Percentiles rank a stretch among this genome's conserved stretches.
phyloP scores from a whole-genome alignment of 1,139 yeast genomes.

The Diutina ranongensis region DNA sequence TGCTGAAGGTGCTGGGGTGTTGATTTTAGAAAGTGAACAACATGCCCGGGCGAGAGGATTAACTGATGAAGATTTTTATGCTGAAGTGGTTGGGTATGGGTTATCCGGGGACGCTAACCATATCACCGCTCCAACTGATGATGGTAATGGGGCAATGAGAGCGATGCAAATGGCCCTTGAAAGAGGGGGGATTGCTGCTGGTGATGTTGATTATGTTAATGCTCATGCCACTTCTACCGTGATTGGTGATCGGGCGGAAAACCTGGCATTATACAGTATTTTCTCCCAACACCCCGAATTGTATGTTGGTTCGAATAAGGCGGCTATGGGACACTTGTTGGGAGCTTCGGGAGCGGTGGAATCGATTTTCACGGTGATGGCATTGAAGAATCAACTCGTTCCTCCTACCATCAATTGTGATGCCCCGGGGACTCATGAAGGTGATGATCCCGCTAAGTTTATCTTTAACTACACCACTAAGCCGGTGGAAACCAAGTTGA shows the following conservation, averaged over 20 bases:
- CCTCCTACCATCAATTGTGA: slow-evolving; percentile 80
- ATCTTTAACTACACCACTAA: slow-evolving; percentile 47
- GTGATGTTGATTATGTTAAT: slow-evolving; percentile 62
- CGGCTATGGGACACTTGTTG: slow-evolving; percentile 84
- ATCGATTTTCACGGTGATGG: slow-evolving; percentile 64
- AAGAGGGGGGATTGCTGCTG: slow-evolving; percentile 30
- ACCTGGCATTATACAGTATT: slow-evolving; percentile 53
- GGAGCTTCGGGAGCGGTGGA: slow-evolving; percentile 98
- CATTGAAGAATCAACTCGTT: slow-evolving; percentile 42
- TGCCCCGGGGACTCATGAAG: slow-evolving; percentile 35
- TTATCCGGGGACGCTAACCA: slow-evolving; percentile 87
- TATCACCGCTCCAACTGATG: slow-evolving; percentile 79
- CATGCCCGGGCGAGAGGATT: slow-evolving; percentile 60
- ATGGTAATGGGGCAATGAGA: slow-evolving; percentile 75
- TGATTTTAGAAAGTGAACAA: slow-evolving; percentile 64
- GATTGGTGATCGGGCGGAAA: slow-evolving; percentile 85
- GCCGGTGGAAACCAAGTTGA: slow-evolving; percentile 5
- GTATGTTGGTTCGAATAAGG: slow-evolving; percentile 74
- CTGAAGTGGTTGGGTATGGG: slow-evolving; percentile 81
- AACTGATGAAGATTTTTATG: slow-evolving; percentile 46
- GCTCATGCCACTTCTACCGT: slow-evolving; percentile 96
- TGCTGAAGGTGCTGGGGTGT: slow-evolving; percentile 84
- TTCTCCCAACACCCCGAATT: slow-evolving; percentile 20
- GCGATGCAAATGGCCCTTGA: slow-evolving; percentile 73
- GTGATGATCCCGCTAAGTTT: slow-evolving; percentile 29